Conservation (phyloP, 106 monocot species). For the Agapanthus africanus region DNA sequence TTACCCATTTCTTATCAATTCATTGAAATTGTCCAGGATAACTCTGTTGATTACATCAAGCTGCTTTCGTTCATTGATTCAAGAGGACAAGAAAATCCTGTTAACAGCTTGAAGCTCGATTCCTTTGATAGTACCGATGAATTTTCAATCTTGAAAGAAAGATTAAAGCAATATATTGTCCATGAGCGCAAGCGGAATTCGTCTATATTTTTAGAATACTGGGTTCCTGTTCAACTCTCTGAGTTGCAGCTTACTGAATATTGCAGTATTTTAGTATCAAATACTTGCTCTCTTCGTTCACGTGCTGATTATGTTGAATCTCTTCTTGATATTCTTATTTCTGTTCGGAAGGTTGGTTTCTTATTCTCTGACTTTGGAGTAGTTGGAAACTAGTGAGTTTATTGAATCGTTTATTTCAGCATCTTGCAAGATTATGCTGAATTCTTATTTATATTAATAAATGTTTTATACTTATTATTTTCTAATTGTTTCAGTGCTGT, state of each 20-base stretch:
- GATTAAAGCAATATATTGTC: slow-evolving; percentile 35
- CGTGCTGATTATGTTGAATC: slow-evolving; percentile 45
- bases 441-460: no score
- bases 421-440: neutral
- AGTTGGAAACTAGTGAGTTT: neutral
- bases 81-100: slow-evolving; percentile 17
- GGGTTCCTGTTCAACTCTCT: slow-evolving; percentile 80
- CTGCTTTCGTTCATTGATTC: slow-evolving; percentile 63
- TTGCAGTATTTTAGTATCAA: slow-evolving; percentile 44
- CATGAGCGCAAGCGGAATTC: slow-evolving; percentile 33
- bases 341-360: slow-evolving; percentile 47
- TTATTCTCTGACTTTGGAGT: no score
- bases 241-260: slow-evolving; percentile 74
- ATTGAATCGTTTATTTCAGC: neutral
- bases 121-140: slow-evolving; percentile 9
- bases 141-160: slow-evolving; percentile 37
- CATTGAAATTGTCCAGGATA: slow-evolving; percentile 11
- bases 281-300: slow-evolving; percentile 40
- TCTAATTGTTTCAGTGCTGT: slow-evolving; percentile 55
- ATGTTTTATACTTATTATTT: neutral
- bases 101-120: slow-evolving; percentile 9
- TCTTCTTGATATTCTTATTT: slow-evolving; percentile 51
- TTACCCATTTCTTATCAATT: neutral
- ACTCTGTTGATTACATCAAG: slow-evolving; percentile 33
- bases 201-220: slow-evolving; percentile 58